These are phyloP conservation scores for Trichophyton equinum DNA, from an alignment of 2,329 filamentous ascomycete genomes.

Conservation along the genomic window DNA sequence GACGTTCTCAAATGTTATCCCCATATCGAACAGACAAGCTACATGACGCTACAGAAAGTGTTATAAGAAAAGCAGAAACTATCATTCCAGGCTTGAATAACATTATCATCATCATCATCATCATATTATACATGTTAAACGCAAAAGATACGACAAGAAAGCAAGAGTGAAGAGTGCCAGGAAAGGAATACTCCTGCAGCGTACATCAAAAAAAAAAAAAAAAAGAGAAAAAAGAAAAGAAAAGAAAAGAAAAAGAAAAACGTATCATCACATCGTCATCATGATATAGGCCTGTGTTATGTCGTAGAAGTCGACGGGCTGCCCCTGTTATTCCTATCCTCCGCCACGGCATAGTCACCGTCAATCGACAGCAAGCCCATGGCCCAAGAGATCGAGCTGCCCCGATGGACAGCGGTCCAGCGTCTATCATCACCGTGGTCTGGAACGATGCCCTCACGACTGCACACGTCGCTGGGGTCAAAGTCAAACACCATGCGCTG, in stretches of 20 bases:
- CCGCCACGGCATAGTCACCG: constrained; percentile 40
- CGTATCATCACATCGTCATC: background rate
- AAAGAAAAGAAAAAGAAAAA: background rate
- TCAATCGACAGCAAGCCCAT: constrained; percentile 69
- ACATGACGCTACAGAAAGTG: background rate
- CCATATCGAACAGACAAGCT: background rate
- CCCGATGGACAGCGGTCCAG: constrained; percentile 49
- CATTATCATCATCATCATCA: background rate
- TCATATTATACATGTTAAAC: too few species aligned
- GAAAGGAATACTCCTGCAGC: too few species aligned
- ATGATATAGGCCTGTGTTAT: background rate
- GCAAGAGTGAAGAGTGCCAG: too few species aligned
- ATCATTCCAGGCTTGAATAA: background rate
- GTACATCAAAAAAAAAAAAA: background rate
- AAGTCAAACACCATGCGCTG: constrained; percentile 24
- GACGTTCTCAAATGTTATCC: background rate
- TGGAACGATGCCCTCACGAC: constrained; percentile 14
- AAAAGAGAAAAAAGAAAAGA: too few species aligned
- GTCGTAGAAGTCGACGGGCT: too few species aligned
- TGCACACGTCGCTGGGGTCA: background rate
- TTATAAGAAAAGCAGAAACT: background rate
- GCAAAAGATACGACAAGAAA: too few species aligned
- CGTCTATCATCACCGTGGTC: constrained; percentile 33
- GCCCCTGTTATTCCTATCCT: background rate
- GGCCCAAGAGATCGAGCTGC: constrained; percentile 58